Evolutionary conservation across 768 basidiomycete genomes (phyloP).

Genomic region (Chalciporus pseudorubinellus): DNA sequence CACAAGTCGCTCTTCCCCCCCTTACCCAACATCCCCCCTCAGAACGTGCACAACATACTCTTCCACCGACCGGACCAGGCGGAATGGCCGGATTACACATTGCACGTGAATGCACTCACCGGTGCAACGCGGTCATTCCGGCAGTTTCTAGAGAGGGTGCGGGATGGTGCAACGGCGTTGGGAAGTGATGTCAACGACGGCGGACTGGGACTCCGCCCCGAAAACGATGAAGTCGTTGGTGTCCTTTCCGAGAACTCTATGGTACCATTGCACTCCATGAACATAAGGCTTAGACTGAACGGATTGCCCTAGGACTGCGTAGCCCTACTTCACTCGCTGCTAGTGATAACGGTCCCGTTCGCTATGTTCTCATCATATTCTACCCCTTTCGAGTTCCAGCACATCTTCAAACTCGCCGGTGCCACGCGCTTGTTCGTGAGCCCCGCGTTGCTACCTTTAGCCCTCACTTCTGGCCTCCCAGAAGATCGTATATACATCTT

Average conservation of each 20-base stretch:
- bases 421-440: slow-evolving; percentile 55
- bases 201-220: slow-evolving; percentile 51
- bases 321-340: slow-evolving; percentile 46
- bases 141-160: slow-evolving; percentile 51
- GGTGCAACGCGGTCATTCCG: slow-evolving; percentile 44
- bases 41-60: slow-evolving; percentile 55
- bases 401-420: slow-evolving; percentile 46
- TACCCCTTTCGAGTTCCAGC: slow-evolving; percentile 55
- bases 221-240: slow-evolving; percentile 58
- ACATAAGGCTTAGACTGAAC: neutral
- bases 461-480: slow-evolving; percentile 36
- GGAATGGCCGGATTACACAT: slow-evolving; percentile 52
- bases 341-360: slow-evolving; percentile 51
- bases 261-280: slow-evolving; percentile 34
- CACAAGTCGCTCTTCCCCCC: slow-evolving; percentile 58
- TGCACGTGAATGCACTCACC: slow-evolving; percentile 56
- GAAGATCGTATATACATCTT: slow-evolving; percentile 49
- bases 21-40: slow-evolving; percentile 45
- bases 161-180: slow-evolving; percentile 57
- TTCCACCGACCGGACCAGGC: slow-evolving; percentile 55
- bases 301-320: slow-evolving; percentile 47
- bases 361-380: slow-evolving; percentile 52
- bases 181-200: slow-evolving; percentile 45
- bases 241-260: slow-evolving; percentile 68
- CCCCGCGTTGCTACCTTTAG: slow-evolving; percentile 41